Conservation (phyloP, 345 rosid species). For the Sisymbrium altissimum region DNA sequence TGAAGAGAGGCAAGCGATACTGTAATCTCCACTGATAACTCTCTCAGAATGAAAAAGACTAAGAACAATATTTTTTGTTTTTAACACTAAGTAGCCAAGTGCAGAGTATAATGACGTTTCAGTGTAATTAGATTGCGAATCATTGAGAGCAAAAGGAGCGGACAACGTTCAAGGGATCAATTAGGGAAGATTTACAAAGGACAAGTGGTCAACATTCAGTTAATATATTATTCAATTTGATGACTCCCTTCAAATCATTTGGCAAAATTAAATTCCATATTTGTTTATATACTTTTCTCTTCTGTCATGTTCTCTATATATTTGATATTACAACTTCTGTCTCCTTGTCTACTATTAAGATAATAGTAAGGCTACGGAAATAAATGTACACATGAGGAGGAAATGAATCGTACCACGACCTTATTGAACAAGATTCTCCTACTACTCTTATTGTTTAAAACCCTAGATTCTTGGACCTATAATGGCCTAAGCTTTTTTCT, state of each 20-base stretch:
- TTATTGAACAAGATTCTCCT: conserved; percentile 27
- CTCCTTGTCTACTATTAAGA: conserved; percentile 28
- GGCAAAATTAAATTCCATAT: background rate
- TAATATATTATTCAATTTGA: conserved; percentile 14
- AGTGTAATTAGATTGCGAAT: conserved; percentile 28
- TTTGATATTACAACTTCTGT: conserved; percentile 14
- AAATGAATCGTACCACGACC: conserved; percentile 29
- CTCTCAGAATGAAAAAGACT: background rate
- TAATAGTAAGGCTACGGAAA: conserved; percentile 6
- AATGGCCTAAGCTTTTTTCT: background rate
- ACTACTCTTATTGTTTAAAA: conserved; percentile 13
- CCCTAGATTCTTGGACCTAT: conserved; percentile 34
- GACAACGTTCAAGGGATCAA: conserved; percentile 27
- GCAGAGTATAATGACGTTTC: conserved; percentile 32
- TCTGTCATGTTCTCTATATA: conserved; percentile 20
- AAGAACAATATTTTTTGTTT: background rate
- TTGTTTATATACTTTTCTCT: background rate
- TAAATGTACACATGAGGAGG: conserved; percentile 21
- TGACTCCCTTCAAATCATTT: conserved; percentile 22
- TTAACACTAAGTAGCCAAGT: conserved; percentile 23
- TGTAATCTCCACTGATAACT: conserved; percentile 6
- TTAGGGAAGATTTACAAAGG: conserved; percentile 24
- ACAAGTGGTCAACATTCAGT: conserved; percentile 32
- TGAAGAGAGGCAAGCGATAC: background rate
- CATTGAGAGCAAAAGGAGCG: conserved; percentile 3